Base-by-base conservation (phyloP, 257 asterid species). In the Salvia miltiorrhiza region DNA sequence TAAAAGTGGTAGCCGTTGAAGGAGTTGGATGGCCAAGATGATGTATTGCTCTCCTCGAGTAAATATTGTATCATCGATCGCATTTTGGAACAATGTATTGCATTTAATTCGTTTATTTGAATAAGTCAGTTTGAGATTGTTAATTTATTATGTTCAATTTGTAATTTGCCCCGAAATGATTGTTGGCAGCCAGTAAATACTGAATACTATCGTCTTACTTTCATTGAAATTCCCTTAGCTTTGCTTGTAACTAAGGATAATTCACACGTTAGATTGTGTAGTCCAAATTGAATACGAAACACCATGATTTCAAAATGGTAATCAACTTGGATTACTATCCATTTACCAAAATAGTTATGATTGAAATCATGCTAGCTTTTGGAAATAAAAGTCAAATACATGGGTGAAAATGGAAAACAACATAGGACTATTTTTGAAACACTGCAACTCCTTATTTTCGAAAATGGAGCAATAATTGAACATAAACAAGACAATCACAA, bases 81-180 rank as follows among this genome's bases (percentile, higher is more conserved):
- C 67, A 21, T 61, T 61, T 43, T 63, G 24, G 23, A 63, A 23
- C 24, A 41, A 41, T 41, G 55, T 41, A 63, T 63, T 63, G 68
- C 68, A 63, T 63, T 63, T 63, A 1, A 63, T 63, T 63, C 68
- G 54, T 63, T 63, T 63, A 43, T 63, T 63, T 63, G 45, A 63
- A 63, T 43, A 41, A 63, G 13, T 37, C 54, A 3, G 54, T 43
- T 63, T 23, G 68, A 43, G 67, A 61, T 19, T 35, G 33, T 30
- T 30, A 2, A 37, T 37, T 37, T 37, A 37, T 37, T 37, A 37
- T 37, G 43, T 37, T 63, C 68, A 43, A 41, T 41, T 43, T 63
- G 68, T 63, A 63, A 63, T 63, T 43, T 63, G 43, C 24, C 4
- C 68, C 49, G 4, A 17, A 60, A 56, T 14, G 13, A 9, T 57